Conservation (phyloP, 2,329 filamentous ascomycete species). For the Paraconiothyrium sp. region DNA sequence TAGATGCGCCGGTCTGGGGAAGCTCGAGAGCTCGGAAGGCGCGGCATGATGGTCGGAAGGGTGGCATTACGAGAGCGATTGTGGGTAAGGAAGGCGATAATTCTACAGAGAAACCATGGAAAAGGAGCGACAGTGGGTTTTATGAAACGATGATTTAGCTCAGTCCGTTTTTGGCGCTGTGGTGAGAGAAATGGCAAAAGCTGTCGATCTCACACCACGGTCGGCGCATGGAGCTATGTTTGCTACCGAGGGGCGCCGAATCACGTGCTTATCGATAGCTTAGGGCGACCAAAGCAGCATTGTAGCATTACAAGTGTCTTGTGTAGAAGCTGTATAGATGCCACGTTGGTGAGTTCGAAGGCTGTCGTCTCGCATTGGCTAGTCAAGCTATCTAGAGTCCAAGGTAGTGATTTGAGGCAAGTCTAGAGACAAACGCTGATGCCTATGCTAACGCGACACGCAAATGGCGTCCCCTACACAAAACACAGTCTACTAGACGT, state of each 20-base stretch:
- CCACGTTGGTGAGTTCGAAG: background rate
- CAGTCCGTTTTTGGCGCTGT: slow-evolving; percentile 19
- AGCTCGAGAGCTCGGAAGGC: slow-evolving; percentile 40
- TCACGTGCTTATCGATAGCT: slow-evolving; percentile 10
- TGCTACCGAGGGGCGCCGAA: slow-evolving; percentile 9
- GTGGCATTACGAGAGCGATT: slow-evolving; percentile 39
- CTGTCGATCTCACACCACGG: slow-evolving; percentile 43
- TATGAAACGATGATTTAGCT: slow-evolving; percentile 6
- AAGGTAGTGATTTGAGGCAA: background rate
- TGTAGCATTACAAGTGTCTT: background rate
- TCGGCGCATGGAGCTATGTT: slow-evolving; percentile 32
- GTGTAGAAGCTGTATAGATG: background rate
- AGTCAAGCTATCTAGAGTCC: background rate
- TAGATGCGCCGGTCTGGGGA: slow-evolving; percentile 35
- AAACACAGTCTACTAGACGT: background rate
- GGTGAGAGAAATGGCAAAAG: slow-evolving; percentile 19
- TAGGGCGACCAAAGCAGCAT: background rate
- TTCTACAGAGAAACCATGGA: slow-evolving; percentile 31
- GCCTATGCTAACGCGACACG: slow-evolving; percentile 5
- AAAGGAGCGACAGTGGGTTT: background rate
- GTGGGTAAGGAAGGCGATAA: slow-evolving; percentile 15
- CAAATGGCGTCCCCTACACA: background rate
- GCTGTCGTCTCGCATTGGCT: background rate
- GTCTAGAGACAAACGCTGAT: slow-evolving; percentile 5
- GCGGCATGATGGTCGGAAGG: slow-evolving; percentile 37